Evolutionary conservation across 371 early-diverging fungal genomes (phyloP).

Genomic region (Mortierella polycephala): DNA sequence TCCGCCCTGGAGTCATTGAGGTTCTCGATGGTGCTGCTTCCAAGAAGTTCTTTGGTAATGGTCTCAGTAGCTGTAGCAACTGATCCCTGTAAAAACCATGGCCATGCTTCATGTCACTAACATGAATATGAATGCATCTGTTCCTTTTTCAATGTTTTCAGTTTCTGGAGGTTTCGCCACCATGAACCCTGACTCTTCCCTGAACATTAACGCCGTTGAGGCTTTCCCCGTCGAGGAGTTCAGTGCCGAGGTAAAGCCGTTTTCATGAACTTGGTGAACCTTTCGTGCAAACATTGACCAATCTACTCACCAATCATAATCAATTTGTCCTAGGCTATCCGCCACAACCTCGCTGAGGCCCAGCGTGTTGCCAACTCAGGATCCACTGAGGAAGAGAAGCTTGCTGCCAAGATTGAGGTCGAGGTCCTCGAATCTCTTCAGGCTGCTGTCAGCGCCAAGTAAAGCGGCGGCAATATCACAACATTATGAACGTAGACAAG

Average conservation of each 20-base stretch:
- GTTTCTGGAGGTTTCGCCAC: conserved; percentile 97
- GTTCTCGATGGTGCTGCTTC: conserved; percentile 80
- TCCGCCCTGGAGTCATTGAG: conserved; percentile 93
- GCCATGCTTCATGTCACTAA: not conserved
- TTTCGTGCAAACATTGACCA: no score
- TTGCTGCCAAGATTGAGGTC: conserved; percentile 86
- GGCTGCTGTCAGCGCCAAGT: conserved; percentile 61
- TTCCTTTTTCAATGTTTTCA: conserved; percentile 26
- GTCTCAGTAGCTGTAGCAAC: no score
- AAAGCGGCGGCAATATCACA: conserved; percentile 9
- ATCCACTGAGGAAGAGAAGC: conserved; percentile 84
- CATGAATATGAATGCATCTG: not conserved
- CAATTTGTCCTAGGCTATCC: conserved; percentile 68
- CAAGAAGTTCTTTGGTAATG: conserved; percentile 94
- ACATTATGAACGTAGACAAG: conserved; percentile 2
- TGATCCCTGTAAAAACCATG: conserved; percentile 3
- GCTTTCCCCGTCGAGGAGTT: conserved; percentile 91
- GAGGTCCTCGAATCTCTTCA: conserved; percentile 92
- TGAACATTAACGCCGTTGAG: conserved; percentile 98
- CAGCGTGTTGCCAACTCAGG: conserved; percentile 72
- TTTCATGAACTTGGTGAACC: not conserved
- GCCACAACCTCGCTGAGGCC: conserved; percentile 86
- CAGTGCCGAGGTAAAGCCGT: conserved; percentile 71
- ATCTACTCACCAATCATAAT: not conserved
- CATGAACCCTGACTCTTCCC: conserved; percentile 95